Evolutionary conservation across 1,284 basidiomycete species (phyloP).

Genomic region (Mycena sp.): DNA sequence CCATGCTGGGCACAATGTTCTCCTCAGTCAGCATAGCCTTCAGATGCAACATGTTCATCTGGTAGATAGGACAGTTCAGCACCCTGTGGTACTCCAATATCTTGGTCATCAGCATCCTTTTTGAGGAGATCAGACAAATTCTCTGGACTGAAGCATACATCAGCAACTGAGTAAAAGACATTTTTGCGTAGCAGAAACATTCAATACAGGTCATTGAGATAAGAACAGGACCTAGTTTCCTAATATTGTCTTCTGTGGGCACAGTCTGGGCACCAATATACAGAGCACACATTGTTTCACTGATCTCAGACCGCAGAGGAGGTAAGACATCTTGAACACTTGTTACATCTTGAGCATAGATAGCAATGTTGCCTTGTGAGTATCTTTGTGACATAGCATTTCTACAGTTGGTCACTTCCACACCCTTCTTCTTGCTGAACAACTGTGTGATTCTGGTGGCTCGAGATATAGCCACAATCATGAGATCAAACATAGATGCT

Average conservation of each 20-base stretch:
- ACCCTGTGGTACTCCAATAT: not conserved
- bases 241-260: not conserved
- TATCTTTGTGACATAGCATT: not conserved
- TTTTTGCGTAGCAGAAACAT: not conserved
- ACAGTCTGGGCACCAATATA: not conserved
- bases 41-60: not conserved
- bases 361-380: not conserved
- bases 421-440: not conserved
- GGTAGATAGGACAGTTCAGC: not conserved
- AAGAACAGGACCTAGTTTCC: not conserved
- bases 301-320: not conserved
- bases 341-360: not conserved
- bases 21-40: not conserved
- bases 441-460: not conserved
- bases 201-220: not conserved
- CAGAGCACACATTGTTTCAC: not conserved
- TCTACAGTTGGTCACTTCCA: not conserved
- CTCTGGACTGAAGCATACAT: not conserved
- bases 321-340: not conserved
- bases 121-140: not conserved
- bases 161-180: not conserved
- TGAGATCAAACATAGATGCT: not conserved
- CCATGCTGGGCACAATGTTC: not conserved
- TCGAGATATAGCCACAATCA: not conserved
- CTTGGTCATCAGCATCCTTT: not conserved